Evolutionary conservation across 805 yeast species (phyloP).

Genomic region (Candida mattraensis): DNA sequence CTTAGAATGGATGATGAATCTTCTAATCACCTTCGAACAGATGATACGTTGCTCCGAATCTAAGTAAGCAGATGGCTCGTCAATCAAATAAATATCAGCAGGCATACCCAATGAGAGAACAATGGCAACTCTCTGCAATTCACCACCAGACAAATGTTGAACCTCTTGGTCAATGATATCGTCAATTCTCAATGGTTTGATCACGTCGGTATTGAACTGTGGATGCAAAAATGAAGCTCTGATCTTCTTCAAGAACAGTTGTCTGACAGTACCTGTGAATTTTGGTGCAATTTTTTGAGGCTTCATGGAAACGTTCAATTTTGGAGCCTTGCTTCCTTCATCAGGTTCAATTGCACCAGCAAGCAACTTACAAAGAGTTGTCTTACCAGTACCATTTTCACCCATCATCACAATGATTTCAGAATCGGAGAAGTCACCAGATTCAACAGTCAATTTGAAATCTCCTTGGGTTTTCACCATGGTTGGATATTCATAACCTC

Average conservation of each 20-base stretch:
- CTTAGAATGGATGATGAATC: slow-evolving; percentile 93
- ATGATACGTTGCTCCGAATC: slow-evolving; percentile 99
- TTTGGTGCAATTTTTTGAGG: slow-evolving; percentile 99
- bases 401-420: slow-evolving; percentile 99
- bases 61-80: slow-evolving; percentile 98
- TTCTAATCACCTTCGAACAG: slow-evolving; percentile 97
- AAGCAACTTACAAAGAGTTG: slow-evolving; percentile 91
- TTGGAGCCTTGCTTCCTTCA: slow-evolving; percentile 74
- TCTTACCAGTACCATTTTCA: slow-evolving; percentile 99
- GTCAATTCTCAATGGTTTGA: slow-evolving; percentile 91
- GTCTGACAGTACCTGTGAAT: slow-evolving; percentile 98
- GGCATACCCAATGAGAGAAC: slow-evolving; percentile 90
- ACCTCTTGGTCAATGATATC: slow-evolving; percentile 97
- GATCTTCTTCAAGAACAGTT: slow-evolving; percentile 93
- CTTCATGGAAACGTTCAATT: slow-evolving; percentile 92
- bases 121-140: slow-evolving; percentile 98
- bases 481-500: slow-evolving; percentile 73
- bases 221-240: slow-evolving; percentile 92
- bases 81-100: slow-evolving; percentile 95
- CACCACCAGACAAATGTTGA: slow-evolving; percentile 98
- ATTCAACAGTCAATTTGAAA: slow-evolving; percentile 76
- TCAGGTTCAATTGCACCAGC: slow-evolving; percentile 95
- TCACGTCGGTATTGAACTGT: slow-evolving; percentile 97
- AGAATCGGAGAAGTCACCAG: slow-evolving; percentile 92
- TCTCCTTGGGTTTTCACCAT: slow-evolving; percentile 95